Evolutionary conservation across 495 filamentous ascomycete genomes (phyloP), one percentile per base, ranked within the genome.

Genomic region (Penicillium canariense): DNA sequence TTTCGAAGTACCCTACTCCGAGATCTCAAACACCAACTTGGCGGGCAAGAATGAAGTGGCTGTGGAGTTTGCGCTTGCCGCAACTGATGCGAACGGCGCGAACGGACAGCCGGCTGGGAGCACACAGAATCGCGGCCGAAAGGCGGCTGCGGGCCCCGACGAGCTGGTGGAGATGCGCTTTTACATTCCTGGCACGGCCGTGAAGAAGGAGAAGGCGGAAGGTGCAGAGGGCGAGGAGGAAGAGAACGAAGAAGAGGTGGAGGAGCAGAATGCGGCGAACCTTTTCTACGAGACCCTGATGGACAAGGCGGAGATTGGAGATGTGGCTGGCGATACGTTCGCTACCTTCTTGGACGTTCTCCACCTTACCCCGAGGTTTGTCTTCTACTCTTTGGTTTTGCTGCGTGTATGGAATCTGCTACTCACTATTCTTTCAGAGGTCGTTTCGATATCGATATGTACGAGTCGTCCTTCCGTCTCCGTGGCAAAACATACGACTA

Each of bases 401-500:
- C 27, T 35, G 20, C 7, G 6, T n/a, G n/a, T n/a, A n/a, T n/a
- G 30, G 9, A 2, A 25, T 42, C 12, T 20, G 17, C 32, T 59
- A 42, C 52, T 70, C 50, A 71, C 74, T 81, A 62, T 23, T n/a
- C 15, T 17, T 54, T 5, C 52, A 96, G 94, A 87, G 95, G 95
- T 68, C 94, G 95, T 46, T 99, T 97, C 80, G 95, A 97, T 71
- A 96, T 97, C 78, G 95, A 97, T 69, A 96, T 99, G 90, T 99
- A 97, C 81, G 95, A 97, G 68, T 84, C 85, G 1, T 97, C 95
- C 5, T 97, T 99, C 83, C 87, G 95, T 52, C 83, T 99, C 52
- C 93, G 95, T 45, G 95, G 95, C 46, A 97, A 97, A 74, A 99
- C 95, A 27, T 99, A 99, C 80, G 95, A 97, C 78, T 99, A 99